Evolutionary conservation across 2,329 filamentous ascomycete species (phyloP).

Genomic region (Diplocarpon rosae): DNA sequence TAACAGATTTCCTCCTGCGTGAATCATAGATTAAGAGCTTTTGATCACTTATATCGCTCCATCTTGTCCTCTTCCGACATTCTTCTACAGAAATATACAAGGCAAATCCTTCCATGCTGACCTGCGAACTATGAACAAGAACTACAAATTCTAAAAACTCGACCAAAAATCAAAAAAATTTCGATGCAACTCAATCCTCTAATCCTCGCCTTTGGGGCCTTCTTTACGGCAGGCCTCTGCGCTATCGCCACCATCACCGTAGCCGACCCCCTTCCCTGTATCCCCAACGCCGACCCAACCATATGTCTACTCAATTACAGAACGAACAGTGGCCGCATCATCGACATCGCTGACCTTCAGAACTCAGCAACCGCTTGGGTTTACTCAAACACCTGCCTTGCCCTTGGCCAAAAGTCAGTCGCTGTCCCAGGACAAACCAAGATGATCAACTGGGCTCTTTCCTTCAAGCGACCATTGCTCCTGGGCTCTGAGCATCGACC

Average conservation of each 20-base stretch:
- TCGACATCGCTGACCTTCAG: background rate
- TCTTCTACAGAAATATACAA: too few species aligned
- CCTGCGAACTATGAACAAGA: too few species aligned
- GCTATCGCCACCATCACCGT: background rate
- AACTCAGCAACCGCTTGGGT: background rate
- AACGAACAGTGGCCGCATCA: background rate
- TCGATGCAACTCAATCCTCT: background rate
- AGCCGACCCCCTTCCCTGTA: background rate
- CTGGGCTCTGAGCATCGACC: background rate
- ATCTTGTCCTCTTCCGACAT: too few species aligned
- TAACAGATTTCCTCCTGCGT: too few species aligned
- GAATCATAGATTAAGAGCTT: too few species aligned
- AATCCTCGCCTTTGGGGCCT: background rate
- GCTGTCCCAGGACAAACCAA: background rate
- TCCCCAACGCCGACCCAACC: background rate
- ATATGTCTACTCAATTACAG: conserved; percentile 3
- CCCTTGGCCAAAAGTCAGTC: background rate
- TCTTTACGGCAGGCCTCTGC: background rate
- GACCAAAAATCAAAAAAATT: background rate
- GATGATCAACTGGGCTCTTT: conserved; percentile 1
- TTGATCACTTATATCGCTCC: too few species aligned
- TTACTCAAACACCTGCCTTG: background rate
- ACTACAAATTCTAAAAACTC: too few species aligned
- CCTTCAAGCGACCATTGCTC: background rate
- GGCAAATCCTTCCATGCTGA: too few species aligned